Evolutionary conservation across 2,329 filamentous ascomycete species (phyloP).

Genomic region (Dothistroma septosporum): DNA sequence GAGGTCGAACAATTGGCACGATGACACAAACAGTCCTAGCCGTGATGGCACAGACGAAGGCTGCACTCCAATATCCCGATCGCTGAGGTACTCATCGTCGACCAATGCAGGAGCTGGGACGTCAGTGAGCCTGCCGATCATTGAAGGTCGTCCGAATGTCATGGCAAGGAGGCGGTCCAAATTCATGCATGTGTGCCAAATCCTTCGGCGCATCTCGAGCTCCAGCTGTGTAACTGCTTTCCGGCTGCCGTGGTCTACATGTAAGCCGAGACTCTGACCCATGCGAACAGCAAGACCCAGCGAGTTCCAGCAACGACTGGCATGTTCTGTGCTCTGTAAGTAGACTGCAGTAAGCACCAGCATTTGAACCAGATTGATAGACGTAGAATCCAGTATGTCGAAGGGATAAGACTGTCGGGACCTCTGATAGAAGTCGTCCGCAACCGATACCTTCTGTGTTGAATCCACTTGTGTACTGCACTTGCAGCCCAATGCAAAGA

Average conservation of each 20-base stretch:
- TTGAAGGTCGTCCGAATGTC: constrained; percentile 32
- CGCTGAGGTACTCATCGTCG: constrained; percentile 52
- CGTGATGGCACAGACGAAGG: constrained; percentile 27
- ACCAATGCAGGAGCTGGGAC: constrained; percentile 35
- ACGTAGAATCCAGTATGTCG: constrained; percentile 27
- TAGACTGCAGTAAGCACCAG: constrained; percentile 25
- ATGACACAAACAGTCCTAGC: constrained; percentile 29
- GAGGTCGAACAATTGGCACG: constrained; percentile 24
- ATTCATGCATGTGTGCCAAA: constrained; percentile 48
- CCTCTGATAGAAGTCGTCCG: constrained; percentile 28
- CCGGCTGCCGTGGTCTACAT: constrained; percentile 56
- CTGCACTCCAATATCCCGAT: constrained; percentile 43
- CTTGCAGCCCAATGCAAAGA: constrained; percentile 27
- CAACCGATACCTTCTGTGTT: constrained; percentile 22
- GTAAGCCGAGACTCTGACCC: constrained; percentile 64
- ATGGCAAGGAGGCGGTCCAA: constrained; percentile 49
- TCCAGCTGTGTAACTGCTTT: constrained; percentile 56
- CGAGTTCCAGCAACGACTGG: constrained; percentile 28
- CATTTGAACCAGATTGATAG: constrained; percentile 25
- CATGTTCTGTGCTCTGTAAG: constrained; percentile 27
- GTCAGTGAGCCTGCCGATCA: constrained; percentile 25
- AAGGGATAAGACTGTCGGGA: constrained; percentile 26
- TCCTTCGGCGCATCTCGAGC: constrained; percentile 61
- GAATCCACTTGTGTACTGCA: constrained; percentile 24
- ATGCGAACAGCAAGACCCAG: constrained; percentile 52